Evolutionary conservation across 1,284 basidiomycete genomes (phyloP), one percentile per base, ranked within the genome.

Genomic region (Cutaneotrichosporon sp.): DNA sequence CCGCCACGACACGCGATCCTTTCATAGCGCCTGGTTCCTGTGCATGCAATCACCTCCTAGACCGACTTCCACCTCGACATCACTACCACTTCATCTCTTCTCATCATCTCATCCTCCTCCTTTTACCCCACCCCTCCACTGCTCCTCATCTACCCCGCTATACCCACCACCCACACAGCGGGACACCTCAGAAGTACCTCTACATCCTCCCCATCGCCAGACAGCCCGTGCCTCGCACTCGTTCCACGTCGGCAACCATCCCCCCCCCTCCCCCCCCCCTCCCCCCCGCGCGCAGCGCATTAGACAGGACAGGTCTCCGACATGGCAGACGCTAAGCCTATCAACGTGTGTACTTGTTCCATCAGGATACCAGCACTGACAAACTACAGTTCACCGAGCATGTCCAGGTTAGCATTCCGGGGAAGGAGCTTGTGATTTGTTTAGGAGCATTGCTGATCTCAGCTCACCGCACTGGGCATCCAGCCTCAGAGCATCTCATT

Each of bases 401-500:
- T 62, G 67, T 77, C 46, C 75, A 76, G 74, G 75, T 76, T 17
- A 26, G 38, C 34, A n/a, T n/a, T n/a, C n/a, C n/a, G n/a, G n/a
- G n/a, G n/a, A n/a, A n/a, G n/a, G 8, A 19, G 17, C 33, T 20
- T 12, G 10, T 32, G 14, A 11, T 14, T 6, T 5, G 19, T 5
- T 11, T 5, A 14, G 22, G 14, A 22, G 20, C 14, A 12, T n/a
- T n/a, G 38, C 38, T 31, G 31, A 31, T 44, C 33, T 19, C 90
- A 98, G 80, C 87, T 99, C 70, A 93, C 93, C 29, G 91, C 90
- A 72, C 80, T 98, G 63, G 94, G 93, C 64, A 83, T 99, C 63
- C 91, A 97, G 76, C 92, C 94, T 49, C 85, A 88, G 59, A 94
- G 90, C 60, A 98, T 98, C 72, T 92, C 90, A 32, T 98, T 98